A percentile compares a stretch with the other conserved stretches of the same genome.
Conservation (phyloP, 2,329 filamentous ascomycete species). For the Lasiodiplodia theobromae region DNA sequence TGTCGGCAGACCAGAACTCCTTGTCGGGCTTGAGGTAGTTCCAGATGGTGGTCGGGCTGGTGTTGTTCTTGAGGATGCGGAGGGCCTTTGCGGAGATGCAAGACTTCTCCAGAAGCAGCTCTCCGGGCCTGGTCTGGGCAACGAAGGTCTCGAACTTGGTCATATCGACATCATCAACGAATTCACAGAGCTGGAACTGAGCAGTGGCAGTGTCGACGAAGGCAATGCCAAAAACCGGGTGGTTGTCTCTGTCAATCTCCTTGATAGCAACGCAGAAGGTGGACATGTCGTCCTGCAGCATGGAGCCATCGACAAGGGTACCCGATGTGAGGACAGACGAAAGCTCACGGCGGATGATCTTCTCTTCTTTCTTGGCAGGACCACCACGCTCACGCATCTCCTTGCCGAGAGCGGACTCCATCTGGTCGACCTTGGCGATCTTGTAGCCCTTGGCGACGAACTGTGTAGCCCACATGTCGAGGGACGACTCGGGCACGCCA, state of each 20-base stretch:
- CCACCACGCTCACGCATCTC: conserved; percentile 95
- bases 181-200: conserved; percentile 92
- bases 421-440: conserved; percentile 94
- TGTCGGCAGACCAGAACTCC: conserved; percentile 91
- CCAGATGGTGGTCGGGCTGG: conserved; percentile 90
- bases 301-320: conserved; percentile 91
- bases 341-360: conserved; percentile 90
- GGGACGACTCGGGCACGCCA: conserved; percentile 90
- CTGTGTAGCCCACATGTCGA: conserved; percentile 98
- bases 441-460: conserved; percentile 99
- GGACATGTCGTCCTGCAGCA: conserved; percentile 98
- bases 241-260: conserved; percentile 68
- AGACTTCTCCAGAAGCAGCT: conserved; percentile 85
- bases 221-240: conserved; percentile 86
- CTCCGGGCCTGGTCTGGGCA: conserved; percentile 87
- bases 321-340: conserved; percentile 90
- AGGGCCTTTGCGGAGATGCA: conserved; percentile 85
- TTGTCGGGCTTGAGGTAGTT: conserved; percentile 85
- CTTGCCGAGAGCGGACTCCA: conserved; percentile 93
- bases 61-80: conserved; percentile 96
- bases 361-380: conserved; percentile 78
- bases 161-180: conserved; percentile 88
- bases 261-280: conserved; percentile 97
- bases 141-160: conserved; percentile 98
- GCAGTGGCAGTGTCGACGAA: conserved; percentile 97